Conservation (phyloP, 352 stramenopile genomes). For the Phytophthora palmivora region DNA sequence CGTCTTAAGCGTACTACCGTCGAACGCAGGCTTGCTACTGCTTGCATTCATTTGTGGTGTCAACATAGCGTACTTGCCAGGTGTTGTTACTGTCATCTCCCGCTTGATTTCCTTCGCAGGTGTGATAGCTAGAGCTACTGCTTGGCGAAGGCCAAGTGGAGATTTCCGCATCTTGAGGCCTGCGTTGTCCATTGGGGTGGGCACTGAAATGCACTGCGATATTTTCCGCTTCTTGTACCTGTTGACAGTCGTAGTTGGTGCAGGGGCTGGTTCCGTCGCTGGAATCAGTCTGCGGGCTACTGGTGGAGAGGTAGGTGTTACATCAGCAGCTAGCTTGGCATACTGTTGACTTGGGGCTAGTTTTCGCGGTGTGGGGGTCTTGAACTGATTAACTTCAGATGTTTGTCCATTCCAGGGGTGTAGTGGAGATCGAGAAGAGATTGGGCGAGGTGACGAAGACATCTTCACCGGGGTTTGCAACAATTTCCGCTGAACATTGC, state of each 20-base stretch:
- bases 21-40: constrained; percentile 11
- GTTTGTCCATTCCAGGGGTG: constrained; percentile 56
- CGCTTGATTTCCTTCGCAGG: constrained; percentile 36
- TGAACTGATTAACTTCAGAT: constrained; percentile 21
- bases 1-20: constrained; percentile 36
- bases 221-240: constrained; percentile 36
- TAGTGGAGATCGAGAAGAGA: constrained; percentile 37
- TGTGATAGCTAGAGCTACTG: constrained; percentile 22
- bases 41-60: constrained; percentile 10
- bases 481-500: constrained; percentile 75
- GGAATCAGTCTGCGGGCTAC: constrained; percentile 24
- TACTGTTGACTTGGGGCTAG: constrained; percentile 4
- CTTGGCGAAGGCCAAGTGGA: constrained; percentile 8
- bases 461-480: constrained; percentile 76
- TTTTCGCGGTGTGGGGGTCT: constrained; percentile 35
- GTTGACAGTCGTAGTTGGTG: constrained; percentile 15
- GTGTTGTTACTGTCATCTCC: constrained; percentile 18
- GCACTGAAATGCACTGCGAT: constrained; percentile 28
- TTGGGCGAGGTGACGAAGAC: constrained; percentile 10
- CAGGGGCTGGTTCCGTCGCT: constrained; percentile 13
- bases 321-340: constrained; percentile 9
- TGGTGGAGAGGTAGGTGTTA: constrained; percentile 17
- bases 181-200: constrained; percentile 21
- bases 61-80: constrained; percentile 8
- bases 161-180: constrained; percentile 21